Conservation (phyloP, 305 asterid genomes). For the Fraxinus angustifolia region DNA sequence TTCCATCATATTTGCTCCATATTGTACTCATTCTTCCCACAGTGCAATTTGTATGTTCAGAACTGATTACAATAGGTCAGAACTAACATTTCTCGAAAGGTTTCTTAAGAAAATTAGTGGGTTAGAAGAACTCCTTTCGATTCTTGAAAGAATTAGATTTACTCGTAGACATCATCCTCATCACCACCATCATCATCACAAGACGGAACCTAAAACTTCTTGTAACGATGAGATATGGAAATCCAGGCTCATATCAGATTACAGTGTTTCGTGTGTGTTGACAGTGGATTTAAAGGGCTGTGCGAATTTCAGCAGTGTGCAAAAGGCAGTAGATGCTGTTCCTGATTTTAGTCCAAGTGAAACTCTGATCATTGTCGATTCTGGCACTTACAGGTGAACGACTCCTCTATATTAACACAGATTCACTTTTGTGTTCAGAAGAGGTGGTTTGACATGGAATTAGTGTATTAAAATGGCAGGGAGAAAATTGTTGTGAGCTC, state of each 20-base stretch:
- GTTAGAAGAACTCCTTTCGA: slow-evolving; percentile 23
- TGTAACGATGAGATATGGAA: slow-evolving; percentile 45
- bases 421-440: neutral
- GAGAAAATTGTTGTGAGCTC: slow-evolving; percentile 63
- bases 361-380: slow-evolving; percentile 54
- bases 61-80: neutral
- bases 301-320: slow-evolving; percentile 64
- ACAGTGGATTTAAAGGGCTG: slow-evolving; percentile 67
- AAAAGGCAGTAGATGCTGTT: slow-evolving; percentile 65
- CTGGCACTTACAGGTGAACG: slow-evolving; percentile 67
- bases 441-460: neutral
- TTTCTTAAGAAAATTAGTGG: slow-evolving; percentile 27
- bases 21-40: slow-evolving; percentile 24
- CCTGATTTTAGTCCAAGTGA: slow-evolving; percentile 51
- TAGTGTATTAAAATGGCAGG: slow-evolving; percentile 20
- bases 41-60: neutral
- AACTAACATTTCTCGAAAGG: slow-evolving; percentile 23
- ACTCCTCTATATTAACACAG: neutral
- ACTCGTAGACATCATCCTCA: slow-evolving; percentile 22
- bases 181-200: slow-evolving; percentile 21
- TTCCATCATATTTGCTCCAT: slow-evolving; percentile 37
- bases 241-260: slow-evolving; percentile 42
- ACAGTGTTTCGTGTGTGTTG: slow-evolving; percentile 43
- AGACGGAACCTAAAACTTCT: slow-evolving; percentile 12
- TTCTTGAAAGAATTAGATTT: slow-evolving; percentile 10